Conservation (phyloP, 2,329 filamentous ascomycete species). For the Endothia cerciana region DNA sequence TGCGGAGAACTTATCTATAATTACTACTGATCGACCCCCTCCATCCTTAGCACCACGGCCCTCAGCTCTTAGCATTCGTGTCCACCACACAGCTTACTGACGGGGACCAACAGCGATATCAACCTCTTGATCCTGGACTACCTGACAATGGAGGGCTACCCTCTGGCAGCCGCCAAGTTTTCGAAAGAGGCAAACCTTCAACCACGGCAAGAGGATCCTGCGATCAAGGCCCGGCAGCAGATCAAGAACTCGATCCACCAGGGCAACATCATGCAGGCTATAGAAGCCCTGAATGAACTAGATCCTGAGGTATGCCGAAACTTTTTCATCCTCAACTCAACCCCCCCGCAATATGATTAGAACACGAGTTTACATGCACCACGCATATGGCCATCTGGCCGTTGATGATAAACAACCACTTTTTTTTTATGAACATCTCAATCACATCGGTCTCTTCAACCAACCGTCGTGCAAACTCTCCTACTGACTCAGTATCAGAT, state of each 20-base stretch:
- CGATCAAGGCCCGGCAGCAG: conserved; percentile 76
- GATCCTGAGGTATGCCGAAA: conserved; percentile 75
- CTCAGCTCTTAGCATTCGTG: conserved; percentile 11
- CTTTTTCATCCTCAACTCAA: conserved; percentile 14
- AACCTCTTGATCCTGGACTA: conserved; percentile 97
- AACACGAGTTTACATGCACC: conserved; percentile 96
- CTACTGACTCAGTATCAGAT: conserved; percentile 61
- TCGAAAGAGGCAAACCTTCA: conserved; percentile 89
- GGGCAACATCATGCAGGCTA: conserved; percentile 83
- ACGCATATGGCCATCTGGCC: conserved; percentile 90
- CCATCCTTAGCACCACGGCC: conserved; percentile 32
- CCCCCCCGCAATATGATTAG: conserved; percentile 79
- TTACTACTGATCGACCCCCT: conserved; percentile 72
- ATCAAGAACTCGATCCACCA: conserved; percentile 85
- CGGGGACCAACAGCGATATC: conserved; percentile 71
- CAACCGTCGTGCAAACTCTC: conserved; percentile 35
- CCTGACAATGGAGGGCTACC: conserved; percentile 92
- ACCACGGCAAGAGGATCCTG: conserved; percentile 70
- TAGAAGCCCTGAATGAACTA: conserved; percentile 84
- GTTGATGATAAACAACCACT: conserved; percentile 87
- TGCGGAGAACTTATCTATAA: conserved; percentile 86
- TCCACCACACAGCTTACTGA: conserved; percentile 27
- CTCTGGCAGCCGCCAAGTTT: conserved; percentile 89
- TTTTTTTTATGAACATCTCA: conserved; percentile 67
- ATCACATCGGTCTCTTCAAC: conserved; percentile 30